phyloP scores from a whole-genome alignment of 306 rosid species.

The Citrullus mucosospermus region DNA sequence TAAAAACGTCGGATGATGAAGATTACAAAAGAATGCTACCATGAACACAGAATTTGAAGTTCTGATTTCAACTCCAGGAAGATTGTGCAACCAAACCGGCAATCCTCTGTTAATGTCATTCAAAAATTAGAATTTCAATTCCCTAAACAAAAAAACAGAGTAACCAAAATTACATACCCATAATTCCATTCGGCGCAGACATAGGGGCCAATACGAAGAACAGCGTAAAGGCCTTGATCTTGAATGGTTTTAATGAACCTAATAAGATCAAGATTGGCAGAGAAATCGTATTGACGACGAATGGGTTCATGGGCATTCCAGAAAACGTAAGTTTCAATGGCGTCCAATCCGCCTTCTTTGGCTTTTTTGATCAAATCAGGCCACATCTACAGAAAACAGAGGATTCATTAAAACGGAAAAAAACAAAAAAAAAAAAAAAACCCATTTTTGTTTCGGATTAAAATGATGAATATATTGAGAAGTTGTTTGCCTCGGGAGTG shows the following conservation, averaged over 20 bases:
- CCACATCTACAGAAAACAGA: conserved; percentile 31
- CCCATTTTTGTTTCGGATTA: background rate
- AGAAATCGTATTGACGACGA: conserved; percentile 33
- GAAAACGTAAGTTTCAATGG: conserved; percentile 44
- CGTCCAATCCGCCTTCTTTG: conserved; percentile 40
- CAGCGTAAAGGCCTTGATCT: conserved; percentile 32
- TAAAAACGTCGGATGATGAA: background rate
- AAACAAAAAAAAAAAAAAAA: background rate
- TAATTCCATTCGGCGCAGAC: conserved; percentile 59
- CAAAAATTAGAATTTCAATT: no score
- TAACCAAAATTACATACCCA: conserved; percentile 11
- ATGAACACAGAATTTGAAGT: conserved; percentile 30
- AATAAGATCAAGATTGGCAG: conserved; percentile 21
- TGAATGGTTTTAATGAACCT: conserved; percentile 42
- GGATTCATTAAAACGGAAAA: background rate
- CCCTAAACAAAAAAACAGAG: background rate
- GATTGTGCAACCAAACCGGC: conserved; percentile 47
- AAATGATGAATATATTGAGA: background rate
- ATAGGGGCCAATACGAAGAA: conserved; percentile 64
- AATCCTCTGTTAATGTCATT: conserved; percentile 21
- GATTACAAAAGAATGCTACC: conserved; percentile 10
- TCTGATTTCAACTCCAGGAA: conserved; percentile 36
- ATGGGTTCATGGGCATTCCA: conserved; percentile 40
- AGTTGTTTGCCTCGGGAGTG: conserved; percentile 24
- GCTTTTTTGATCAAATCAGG: conserved; percentile 37